phyloP scores from a whole-genome alignment of 176 grass and related monocot species.

The Miscanthus lutarioriparius region DNA sequence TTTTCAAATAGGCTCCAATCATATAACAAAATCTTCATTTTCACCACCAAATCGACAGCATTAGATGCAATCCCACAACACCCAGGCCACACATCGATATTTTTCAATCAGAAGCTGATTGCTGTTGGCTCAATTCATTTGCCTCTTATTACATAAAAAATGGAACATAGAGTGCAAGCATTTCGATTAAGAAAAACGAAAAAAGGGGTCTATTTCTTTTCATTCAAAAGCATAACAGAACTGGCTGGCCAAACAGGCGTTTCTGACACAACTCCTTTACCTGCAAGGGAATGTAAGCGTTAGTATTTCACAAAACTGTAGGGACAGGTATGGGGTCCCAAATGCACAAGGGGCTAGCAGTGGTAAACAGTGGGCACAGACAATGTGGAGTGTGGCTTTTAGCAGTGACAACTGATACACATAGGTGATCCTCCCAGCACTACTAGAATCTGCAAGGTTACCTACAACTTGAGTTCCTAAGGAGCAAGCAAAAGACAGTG shows the following conservation, averaged over 20 bases:
- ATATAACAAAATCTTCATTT: not conserved
- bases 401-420: not conserved
- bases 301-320: not conserved
- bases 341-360: not conserved
- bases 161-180: not conserved
- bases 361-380: not conserved
- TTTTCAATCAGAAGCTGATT: not conserved
- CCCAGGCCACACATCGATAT: not conserved
- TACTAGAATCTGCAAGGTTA: not conserved
- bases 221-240: slow-evolving; percentile 12
- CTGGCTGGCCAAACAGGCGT: not conserved
- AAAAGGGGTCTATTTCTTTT: not conserved
- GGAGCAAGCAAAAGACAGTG: not conserved
- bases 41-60: not conserved
- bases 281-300: not conserved
- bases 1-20: not conserved
- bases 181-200: not conserved
- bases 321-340: not conserved
- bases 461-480: not conserved
- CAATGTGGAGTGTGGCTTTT: not conserved
- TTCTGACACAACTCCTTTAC: not conserved
- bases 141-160: slow-evolving; percentile 44
- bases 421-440: not conserved
- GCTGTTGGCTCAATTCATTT: slow-evolving; percentile 17
- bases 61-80: not conserved